Percentiles rank a stretch among this genome's conserved stretches.
phyloP scores from a whole-genome alignment of 305 asterid genomes.

The Fraxinus angustifolia region DNA sequence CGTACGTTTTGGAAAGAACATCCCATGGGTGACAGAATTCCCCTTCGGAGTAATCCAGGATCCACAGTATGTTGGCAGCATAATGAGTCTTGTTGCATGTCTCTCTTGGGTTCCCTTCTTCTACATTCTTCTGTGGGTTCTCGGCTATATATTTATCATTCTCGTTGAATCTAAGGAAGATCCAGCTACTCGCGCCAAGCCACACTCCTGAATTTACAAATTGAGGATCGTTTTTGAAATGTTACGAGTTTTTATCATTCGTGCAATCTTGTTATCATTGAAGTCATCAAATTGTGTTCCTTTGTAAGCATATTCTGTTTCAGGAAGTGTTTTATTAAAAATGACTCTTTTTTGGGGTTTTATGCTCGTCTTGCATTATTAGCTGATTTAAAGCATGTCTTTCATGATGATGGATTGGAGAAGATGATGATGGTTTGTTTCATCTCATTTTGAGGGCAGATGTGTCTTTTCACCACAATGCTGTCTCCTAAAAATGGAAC shows the following conservation, averaged over 20 bases:
- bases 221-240: neutral
- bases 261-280: neutral
- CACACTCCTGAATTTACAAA: slow-evolving; percentile 31
- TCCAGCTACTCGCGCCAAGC: slow-evolving; percentile 69
- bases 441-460: neutral
- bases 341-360: neutral
- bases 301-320: slow-evolving; percentile 1
- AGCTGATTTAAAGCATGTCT: neutral
- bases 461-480: neutral
- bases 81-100: slow-evolving; percentile 75
- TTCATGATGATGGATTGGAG: neutral
- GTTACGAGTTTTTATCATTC: neutral
- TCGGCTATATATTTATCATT: slow-evolving; percentile 70
- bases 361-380: neutral
- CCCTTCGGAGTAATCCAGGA: slow-evolving; percentile 83
- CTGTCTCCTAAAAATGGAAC: neutral
- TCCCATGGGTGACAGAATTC: slow-evolving; percentile 79
- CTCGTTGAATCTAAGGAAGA: slow-evolving; percentile 70
- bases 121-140: slow-evolving; percentile 58
- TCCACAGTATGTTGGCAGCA: slow-evolving; percentile 91
- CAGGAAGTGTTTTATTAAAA: neutral
- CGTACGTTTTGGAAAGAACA: slow-evolving; percentile 73
- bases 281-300: slow-evolving; percentile 7
- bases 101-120: slow-evolving; percentile 61
- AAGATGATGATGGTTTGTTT: neutral